A percentile compares a stretch with the other conserved stretches of the same genome.
These are phyloP conservation scores for Stromatinia cepivora DNA, from an alignment of 2,329 filamentous ascomycete species.

Conservation along the genomic window DNA sequence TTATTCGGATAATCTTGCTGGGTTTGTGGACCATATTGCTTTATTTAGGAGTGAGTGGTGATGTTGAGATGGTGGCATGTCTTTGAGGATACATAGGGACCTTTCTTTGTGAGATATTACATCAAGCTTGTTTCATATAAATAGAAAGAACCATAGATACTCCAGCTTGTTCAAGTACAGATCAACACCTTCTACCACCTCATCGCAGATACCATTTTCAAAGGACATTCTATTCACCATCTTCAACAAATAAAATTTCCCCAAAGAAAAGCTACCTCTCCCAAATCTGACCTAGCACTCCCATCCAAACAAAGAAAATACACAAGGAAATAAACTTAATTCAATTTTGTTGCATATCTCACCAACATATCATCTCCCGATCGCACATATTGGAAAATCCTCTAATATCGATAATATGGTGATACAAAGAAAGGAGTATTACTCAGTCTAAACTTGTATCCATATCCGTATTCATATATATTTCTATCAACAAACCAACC, in stretches of 20 bases:
- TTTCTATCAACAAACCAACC: no score
- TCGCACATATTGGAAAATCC: not conserved
- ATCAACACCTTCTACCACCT: not conserved
- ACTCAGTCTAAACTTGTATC: no score
- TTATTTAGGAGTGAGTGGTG: conserved; percentile 7
- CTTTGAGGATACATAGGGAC: not conserved
- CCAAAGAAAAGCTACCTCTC: not conserved
- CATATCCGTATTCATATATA: no score
- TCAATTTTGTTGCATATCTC: not conserved
- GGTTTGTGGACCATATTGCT: conserved; percentile 14
- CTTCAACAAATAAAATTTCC: not conserved
- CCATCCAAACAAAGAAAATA: not conserved
- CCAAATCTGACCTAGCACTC: not conserved
- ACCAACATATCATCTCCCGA: not conserved
- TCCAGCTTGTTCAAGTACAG: no score
- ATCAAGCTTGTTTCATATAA: not conserved
- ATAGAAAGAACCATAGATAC: not conserved
- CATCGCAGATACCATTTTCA: not conserved
- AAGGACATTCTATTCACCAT: not conserved
- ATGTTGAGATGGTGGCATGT: not conserved
- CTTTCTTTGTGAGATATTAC: not conserved
- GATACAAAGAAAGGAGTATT: no score
- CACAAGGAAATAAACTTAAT: not conserved
- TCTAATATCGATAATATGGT: no score
- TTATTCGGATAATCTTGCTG: conserved; percentile 29